Base-by-base conservation (phyloP, 2,329 filamentous ascomycete genomes). In the Fusarium anguioides region DNA sequence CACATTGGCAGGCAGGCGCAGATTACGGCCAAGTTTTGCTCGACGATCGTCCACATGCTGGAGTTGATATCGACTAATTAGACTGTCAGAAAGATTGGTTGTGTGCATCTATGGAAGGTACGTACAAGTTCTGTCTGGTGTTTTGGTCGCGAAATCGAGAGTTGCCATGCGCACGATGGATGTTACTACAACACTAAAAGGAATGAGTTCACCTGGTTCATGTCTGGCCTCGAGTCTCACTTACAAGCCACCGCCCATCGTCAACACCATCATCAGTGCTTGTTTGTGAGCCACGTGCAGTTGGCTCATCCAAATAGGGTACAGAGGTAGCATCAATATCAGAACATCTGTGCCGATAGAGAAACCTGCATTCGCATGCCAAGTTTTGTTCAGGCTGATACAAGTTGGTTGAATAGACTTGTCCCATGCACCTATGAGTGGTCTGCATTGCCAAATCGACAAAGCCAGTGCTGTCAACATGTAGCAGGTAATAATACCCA, bases 401-500 rank as follows among this genome's bases (percentile, higher is more conserved):
- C 84, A 86, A 6, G 64, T 75, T 0, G 82, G 81, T 0, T 76
- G 69, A 15, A 79, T 68, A 3, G 74, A 74, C 60, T 79, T 81
- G 56, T 84, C 76, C 81, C 82, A 87, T 6, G 81, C 80, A 10
- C 80, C 78, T 3, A 70, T 55, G 39, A 87, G 75, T 4, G 85
- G 85, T 3, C 56, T 77, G 70, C 85, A 87, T 64, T 87, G 82
- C 69, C 81, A 81, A 45, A 86, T 79, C 8, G 83, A 83, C 5
- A 80, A 79, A 4, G 77, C 69, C 2, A 80, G 78, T 6, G 82
- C 81, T n/a, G 78, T 79, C 8, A 83, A 60, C 66, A 80, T 82
- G 72, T 82, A 86, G n/a, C 76, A 72, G 12, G 79, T 20, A 17
- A 86, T 78, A 50, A 85, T 72, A 44, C 68, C 69, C 21, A 84